Base-by-base conservation (phyloP, 768 basidiomycete genomes). In the Lactifluus rugatus region DNA sequence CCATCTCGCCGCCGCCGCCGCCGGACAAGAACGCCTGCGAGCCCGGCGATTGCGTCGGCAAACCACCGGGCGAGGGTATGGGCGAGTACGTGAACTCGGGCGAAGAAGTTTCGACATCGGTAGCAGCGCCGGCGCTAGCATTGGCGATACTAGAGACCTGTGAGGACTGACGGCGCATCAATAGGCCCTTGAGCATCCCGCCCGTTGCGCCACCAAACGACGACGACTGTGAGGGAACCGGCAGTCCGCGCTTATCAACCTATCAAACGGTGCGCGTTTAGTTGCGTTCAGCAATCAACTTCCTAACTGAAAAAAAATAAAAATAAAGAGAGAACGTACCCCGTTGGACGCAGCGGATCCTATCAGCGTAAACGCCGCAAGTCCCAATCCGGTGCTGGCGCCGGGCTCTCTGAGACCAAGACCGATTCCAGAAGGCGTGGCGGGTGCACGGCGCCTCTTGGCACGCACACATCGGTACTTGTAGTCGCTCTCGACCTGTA, bases 161-260 rank as follows among this genome's bases (percentile, higher is more conserved):
- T 16, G 92, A 92, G 1, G 89, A 89, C 66, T 94, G 91, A 25
- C 93, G 80, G 31, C 93, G 84, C 83, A 94, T 90, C 42, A 95
- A 78, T 50, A 95, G 75, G 7, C 91, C 91, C 46, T 88, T 83
- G 34, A 95, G 80, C 83, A 92, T 93, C 2, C 87, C 87, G 3
- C 84, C 81, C 1, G 83, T 79, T 2, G 70, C 65, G 13, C 78
- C 75, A 23, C 82, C 74, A 61, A 89, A 85, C 0, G 85, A 76
- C 34, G 84, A 80, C 31, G 84, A 79, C 13, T 83, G 84, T 7
- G 87, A 86, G 3, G 93, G 91, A 8, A 92, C 66, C 4, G 93
- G 93, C 6, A 95, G 71, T 32, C 93, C 93, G 42, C 92, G 87
- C 67, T 83, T 89, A 71, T 96, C 93, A 61, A 91, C 85, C 92